These are phyloP conservation scores for Trichocladium antarcticum DNA, from an alignment of 495 filamentous ascomycete genomes.

Conservation along the genomic window DNA sequence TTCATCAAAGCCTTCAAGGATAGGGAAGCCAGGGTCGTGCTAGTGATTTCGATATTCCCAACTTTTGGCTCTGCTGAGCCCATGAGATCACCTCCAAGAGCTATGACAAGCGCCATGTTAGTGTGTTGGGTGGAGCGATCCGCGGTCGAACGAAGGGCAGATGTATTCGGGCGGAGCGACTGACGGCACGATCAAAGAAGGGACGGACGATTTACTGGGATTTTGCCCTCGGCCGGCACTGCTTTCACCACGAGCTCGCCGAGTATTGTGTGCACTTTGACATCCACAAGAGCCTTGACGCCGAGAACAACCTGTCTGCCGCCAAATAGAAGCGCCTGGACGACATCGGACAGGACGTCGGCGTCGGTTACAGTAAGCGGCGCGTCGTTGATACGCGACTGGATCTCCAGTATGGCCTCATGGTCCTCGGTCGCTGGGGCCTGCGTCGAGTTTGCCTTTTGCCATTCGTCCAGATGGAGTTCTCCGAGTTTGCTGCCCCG, in stretches of 20 bases:
- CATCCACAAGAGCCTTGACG: constrained; percentile 74
- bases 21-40: constrained; percentile 58
- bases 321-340: constrained; percentile 66
- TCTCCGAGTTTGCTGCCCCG: constrained; percentile 60
- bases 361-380: constrained; percentile 72
- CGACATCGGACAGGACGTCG: constrained; percentile 59
- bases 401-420: constrained; percentile 51
- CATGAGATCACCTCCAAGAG: constrained; percentile 31
- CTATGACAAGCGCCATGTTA: constrained; percentile 18
- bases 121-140: constrained; percentile 1
- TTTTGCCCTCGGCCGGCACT: constrained; percentile 73
- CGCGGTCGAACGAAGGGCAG: constrained; percentile 4
- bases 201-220: constrained; percentile 76
- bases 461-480: constrained; percentile 70
- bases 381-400: constrained; percentile 62
- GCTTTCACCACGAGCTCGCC: constrained; percentile 66
- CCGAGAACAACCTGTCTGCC: constrained; percentile 50
- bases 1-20: constrained; percentile 59
- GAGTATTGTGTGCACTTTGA: constrained; percentile 64
- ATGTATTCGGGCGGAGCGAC: constrained; percentile 30
- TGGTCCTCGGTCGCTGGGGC: constrained; percentile 43
- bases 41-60: constrained; percentile 50
- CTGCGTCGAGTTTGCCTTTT: constrained; percentile 67
- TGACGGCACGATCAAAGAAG: constrained; percentile 37
- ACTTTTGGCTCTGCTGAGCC: constrained; percentile 49